Evolutionary conservation across 83 land plant species (phyloP).

Genomic region (Diphasiastrum complanatum): DNA sequence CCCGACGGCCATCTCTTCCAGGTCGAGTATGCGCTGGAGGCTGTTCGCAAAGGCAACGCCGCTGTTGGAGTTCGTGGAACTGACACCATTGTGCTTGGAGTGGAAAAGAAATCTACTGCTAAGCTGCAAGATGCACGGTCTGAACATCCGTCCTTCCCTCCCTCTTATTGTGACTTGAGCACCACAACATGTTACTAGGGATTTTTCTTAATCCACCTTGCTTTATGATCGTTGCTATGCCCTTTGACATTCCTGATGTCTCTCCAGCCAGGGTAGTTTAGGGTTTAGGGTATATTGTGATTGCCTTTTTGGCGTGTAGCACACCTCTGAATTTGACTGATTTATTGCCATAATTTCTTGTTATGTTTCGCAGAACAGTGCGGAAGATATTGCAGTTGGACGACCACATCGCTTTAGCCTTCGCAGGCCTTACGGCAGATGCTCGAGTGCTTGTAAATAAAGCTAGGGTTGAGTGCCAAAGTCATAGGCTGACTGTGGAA

Average conservation of each 20-base stretch:
- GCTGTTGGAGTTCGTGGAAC: conserved; percentile 88
- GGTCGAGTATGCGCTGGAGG: conserved; percentile 90
- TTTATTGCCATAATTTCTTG: no score
- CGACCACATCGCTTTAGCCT: conserved; percentile 85
- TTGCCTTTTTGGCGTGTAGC: no score
- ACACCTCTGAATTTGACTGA: no score
- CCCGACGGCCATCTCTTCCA: conserved; percentile 90
- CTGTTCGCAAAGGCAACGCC: conserved; percentile 89
- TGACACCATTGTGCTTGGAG: conserved; percentile 81
- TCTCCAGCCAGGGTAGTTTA: no score
- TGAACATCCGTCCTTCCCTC: no score
- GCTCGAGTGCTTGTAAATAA: conserved; percentile 82
- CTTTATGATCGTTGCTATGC: no score
- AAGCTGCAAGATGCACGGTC: conserved; percentile 62
- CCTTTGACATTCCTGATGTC: no score
- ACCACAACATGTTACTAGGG: no score
- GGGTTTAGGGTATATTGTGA: no score
- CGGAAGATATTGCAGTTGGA: conserved; percentile 79
- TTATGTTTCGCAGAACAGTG: conserved; percentile 75
- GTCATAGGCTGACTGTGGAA: conserved; percentile 88
- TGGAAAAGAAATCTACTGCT: conserved; percentile 83
- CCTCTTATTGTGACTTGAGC: no score
- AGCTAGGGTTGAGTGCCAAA: conserved; percentile 94
- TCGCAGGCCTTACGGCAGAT: conserved; percentile 95
- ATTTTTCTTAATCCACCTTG: no score